Base-by-base conservation (phyloP, 495 filamentous ascomycete species). In the Saxophila tyrrhenica region DNA sequence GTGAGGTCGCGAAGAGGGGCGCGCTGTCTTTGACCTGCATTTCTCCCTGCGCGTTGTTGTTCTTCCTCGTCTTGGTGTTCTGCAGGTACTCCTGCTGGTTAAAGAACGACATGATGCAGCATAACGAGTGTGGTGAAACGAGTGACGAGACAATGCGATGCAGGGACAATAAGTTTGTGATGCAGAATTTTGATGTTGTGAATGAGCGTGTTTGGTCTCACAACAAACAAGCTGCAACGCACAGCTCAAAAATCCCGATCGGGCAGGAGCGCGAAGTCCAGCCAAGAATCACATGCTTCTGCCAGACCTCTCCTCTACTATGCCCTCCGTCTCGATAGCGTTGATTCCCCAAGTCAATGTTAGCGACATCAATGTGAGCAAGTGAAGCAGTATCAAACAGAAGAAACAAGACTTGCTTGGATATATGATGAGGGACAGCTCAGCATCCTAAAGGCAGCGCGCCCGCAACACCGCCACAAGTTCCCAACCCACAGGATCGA, bases 141-240 rank as follows among this genome's bases (percentile, higher is more conserved):
- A 44, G 7, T 3, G 41, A 44, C 41, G 17, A 21, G 7, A 44
- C 8, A 17, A 44, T 44, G 41, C 7, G 7, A 17, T 44, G 41
- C 41, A 44, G 41, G n/a, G n/a, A 44, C 19, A 44, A 44, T 35
- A 35, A 35, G 29, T 35, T 35, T 35, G 29, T 35, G 29, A 7
- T 35, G 5, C 7, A 13, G 29, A 35, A 7, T 5, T 5, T 7
- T 5, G 13, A 35, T 7, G 29, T 35, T 13, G 29, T 35, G 29
- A 35, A 35, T 35, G 29, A n/a, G 29, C 29, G 29, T 13, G 29
- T 35, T 35, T 49, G 25, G 23, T 38, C 10, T 43, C 46, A 51
- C 47, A 57, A 57, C 48, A 57, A 57, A 57, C 48, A 57, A 7
- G 42, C 7, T 44, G 35, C 35, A 39, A 39, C 8, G 16, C 16